Base-by-base conservation (phyloP, 805 yeast species). In the Ogataea allantospora region DNA sequence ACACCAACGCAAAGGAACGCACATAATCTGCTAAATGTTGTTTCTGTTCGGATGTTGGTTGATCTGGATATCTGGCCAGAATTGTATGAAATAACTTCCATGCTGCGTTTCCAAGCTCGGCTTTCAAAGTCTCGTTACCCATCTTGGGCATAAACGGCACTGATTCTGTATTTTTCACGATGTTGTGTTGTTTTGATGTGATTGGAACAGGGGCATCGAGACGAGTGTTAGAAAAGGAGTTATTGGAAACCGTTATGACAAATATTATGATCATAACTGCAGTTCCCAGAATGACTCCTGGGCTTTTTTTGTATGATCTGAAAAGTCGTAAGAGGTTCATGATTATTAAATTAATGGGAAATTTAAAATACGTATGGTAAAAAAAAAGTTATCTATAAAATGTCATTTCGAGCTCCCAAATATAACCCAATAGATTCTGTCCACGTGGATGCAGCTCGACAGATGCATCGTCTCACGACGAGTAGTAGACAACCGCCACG, bases 51-150 rank as follows among this genome's bases (percentile, higher is more conserved):
- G 55, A 49, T 1, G 80, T 63, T 13, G 99, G 99, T 17, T 65
- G 64, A 29, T 84, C 96, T 0, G 99, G 98, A 56, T 85, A 93
- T 55, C 96, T 73, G 1, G 98, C 95, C 33, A 93, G 68, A 22
- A 89, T 80, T 0, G 98, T 91, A 62, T 93, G 99, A 55, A 93
- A 78, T 27, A 91, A 65, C 55, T 76, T 85, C 99, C 99, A 91
- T 0, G 95, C 80, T 0, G 97, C 83, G 41, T 85, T 75, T 1
- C 99, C 99, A 6, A 91, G 72, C 53, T 85, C 93, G 2, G 95
- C 93, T 47, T 61, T 62, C 19, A 60, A 37, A 5, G 66, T 61
- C 48, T 80, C 88, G 60, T 91, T 91, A 11, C 84, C 84, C 95
- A 93, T 88, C 50, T 86, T 77, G 6, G 95, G 95, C 99, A 93